A percentile compares a stretch with the other conserved stretches of the same genome.
phyloP scores from a whole-genome alignment of 306 rosid genomes.

The Spatholobus suberectus region DNA sequence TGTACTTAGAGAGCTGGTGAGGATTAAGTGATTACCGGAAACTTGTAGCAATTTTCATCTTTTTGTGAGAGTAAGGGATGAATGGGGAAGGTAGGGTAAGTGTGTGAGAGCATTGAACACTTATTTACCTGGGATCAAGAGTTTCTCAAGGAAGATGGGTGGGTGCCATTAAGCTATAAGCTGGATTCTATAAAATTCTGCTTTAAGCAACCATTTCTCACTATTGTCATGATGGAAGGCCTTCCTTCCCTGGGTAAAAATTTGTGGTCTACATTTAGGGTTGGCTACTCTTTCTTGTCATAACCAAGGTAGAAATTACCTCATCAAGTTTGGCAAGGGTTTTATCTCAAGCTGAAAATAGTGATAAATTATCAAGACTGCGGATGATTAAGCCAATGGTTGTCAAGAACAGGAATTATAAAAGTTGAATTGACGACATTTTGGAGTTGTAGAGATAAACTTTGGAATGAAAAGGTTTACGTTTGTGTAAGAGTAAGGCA shows the following conservation, averaged over 20 bases:
- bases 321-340: not conserved
- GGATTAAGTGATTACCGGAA: not conserved
- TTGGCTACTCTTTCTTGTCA: not conserved
- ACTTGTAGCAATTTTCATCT: not conserved
- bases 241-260: not conserved
- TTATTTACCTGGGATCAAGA: too few species aligned
- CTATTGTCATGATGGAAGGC: not conserved
- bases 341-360: not conserved
- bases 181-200: slow-evolving; percentile 18
- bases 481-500: not conserved
- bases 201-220: not conserved
- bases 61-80: not conserved
- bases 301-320: not conserved
- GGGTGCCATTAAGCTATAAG: not conserved
- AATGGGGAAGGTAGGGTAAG: not conserved
- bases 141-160: not conserved
- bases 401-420: not conserved
- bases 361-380: not conserved
- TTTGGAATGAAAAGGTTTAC: slow-evolving; percentile 3
- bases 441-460: not conserved
- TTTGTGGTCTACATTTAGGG: not conserved
- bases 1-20: not conserved
- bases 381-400: not conserved
- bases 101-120: not conserved
- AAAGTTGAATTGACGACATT: not conserved